Conservation (phyloP, 1,284 basidiomycete species). For the Pyrrhoderma noxium region DNA sequence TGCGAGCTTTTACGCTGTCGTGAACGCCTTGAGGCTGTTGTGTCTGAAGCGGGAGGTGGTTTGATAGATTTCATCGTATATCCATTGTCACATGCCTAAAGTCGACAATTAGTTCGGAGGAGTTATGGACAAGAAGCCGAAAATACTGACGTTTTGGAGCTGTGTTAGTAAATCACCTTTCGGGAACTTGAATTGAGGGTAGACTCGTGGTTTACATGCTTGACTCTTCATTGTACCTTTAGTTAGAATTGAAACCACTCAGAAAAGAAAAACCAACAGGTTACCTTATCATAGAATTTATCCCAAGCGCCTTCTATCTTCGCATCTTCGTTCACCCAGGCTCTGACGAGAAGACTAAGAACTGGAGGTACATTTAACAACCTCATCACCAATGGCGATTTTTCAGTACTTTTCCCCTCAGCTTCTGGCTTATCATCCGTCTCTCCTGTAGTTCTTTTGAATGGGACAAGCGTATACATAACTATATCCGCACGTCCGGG, state of each 20-base stretch:
- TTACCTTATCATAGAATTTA: slow-evolving; percentile 12
- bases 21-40: slow-evolving; percentile 24
- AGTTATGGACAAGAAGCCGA: background rate
- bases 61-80: slow-evolving; percentile 49
- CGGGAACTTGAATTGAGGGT: slow-evolving; percentile 48
- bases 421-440: background rate
- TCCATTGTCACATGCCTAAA: slow-evolving; percentile 38
- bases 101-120: background rate
- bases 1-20: slow-evolving; percentile 21
- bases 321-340: slow-evolving; percentile 16
- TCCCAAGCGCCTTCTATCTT: slow-evolving; percentile 2
- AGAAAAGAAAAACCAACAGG: background rate
- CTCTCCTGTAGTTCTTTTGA: background rate
- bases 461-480: slow-evolving; percentile 14
- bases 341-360: slow-evolving; percentile 7
- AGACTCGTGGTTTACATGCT: slow-evolving; percentile 38
- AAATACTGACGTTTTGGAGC: slow-evolving; percentile 44
- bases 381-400: slow-evolving; percentile 4
- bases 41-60: slow-evolving; percentile 27
- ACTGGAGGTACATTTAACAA: background rate
- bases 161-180: slow-evolving; percentile 49
- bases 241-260: too few species aligned
- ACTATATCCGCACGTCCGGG: slow-evolving; percentile 10
- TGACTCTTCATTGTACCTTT: slow-evolving; percentile 16
- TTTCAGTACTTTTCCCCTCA: background rate